Conservation (phyloP, 176 grass and related monocot species). For the Rhynchospora breviuscula region DNA sequence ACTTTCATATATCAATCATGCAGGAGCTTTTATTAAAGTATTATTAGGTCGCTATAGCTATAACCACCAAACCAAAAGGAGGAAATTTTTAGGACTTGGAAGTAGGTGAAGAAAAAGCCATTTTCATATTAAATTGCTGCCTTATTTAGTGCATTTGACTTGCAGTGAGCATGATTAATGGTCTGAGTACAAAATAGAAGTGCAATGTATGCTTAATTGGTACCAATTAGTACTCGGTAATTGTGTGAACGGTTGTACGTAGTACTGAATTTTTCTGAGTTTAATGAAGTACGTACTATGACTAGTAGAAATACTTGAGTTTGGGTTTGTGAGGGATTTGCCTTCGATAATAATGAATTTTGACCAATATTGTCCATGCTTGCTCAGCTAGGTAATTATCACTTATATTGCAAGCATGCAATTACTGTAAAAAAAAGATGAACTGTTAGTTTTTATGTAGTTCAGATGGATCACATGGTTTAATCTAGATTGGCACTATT, state of each 20-base stretch:
- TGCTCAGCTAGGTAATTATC: neutral
- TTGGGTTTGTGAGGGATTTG: no score
- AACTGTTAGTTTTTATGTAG: no score
- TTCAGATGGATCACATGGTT: no score
- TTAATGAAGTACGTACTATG: neutral
- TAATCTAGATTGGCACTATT: neutral
- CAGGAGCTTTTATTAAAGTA: neutral
- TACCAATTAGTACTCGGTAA: neutral
- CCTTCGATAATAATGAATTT: neutral
- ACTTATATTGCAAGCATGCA: neutral
- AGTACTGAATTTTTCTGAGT: neutral
- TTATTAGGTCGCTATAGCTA: neutral
- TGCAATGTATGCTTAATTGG: neutral
- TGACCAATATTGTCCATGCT: neutral
- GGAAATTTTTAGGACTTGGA: neutral
- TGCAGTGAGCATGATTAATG: neutral
- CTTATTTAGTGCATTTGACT: neutral
- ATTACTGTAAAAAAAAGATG: no score
- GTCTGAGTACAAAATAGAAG: neutral
- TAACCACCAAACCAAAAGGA: neutral
- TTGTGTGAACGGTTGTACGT: neutral
- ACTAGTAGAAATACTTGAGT: neutral
- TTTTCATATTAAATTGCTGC: neutral
- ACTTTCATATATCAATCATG: neutral
- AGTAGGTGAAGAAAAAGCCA: neutral